Percentiles rank a stretch among this genome's conserved stretches.
phyloP scores from a whole-genome alignment of 116 monocot species.

The Zostera marina region DNA sequence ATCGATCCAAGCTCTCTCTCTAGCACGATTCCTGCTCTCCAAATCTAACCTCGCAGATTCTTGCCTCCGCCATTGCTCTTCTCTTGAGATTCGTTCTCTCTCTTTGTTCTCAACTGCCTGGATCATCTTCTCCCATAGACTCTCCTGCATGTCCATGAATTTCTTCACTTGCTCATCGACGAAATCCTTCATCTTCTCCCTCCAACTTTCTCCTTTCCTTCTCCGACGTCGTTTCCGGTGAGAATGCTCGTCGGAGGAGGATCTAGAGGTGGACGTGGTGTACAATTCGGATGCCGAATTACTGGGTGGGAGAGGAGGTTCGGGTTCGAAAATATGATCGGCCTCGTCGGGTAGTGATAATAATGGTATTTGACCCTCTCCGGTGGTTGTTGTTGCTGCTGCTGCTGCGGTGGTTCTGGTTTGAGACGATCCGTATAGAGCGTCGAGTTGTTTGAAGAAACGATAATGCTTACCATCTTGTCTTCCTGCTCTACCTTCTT shows the following conservation, averaged over 20 bases:
- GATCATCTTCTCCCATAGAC: constrained; percentile 12
- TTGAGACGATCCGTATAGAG: constrained; percentile 41
- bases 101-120: constrained; percentile 11
- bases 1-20: constrained; percentile 11
- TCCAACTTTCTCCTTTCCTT: constrained; percentile 8
- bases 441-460: constrained; percentile 70
- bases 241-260: neutral
- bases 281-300: neutral
- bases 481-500: constrained; percentile 33
- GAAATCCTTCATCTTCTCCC: constrained; percentile 22
- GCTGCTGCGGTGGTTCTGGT: neutral
- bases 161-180: constrained; percentile 26
- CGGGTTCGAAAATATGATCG: too few relatives aligned
- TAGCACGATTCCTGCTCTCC: constrained; percentile 7
- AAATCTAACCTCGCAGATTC: constrained; percentile 6
- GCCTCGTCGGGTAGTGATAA: too few relatives aligned
- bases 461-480: constrained; percentile 61
- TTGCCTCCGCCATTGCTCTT: constrained; percentile 12
- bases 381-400: neutral
- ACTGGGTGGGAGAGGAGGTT: too few relatives aligned
- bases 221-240: neutral
- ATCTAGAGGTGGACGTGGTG: neutral
- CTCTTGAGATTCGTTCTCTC: constrained; percentile 9
- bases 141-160: constrained; percentile 38
- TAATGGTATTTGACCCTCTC: neutral